Base-by-base conservation (phyloP, 2,329 filamentous ascomycete genomes). In the Colletotrichum truncatum region DNA sequence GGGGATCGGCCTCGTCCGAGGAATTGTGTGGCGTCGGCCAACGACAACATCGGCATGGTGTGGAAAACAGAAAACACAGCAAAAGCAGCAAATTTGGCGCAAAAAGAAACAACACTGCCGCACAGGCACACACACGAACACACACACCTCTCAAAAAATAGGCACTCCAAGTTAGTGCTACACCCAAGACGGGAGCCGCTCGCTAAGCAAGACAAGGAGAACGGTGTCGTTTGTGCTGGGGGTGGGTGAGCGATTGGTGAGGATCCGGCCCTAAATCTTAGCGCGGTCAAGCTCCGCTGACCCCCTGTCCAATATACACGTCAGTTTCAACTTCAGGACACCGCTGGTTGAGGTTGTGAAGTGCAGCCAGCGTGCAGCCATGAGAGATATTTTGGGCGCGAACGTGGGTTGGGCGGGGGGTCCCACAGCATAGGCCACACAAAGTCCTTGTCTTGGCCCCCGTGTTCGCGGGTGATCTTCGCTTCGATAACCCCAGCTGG, bases 261-360 rank as follows among this genome's bases (percentile, higher is more conserved):
- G 41, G 49, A 51, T 45, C 49, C 54, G 23, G 57, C 23, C 34
- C 39, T 36, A n/a, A 36, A 14, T 14, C 11, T 65, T 65, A 62
- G 57, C 62, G 62, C 57, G 43, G 16, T 32, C 41, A 62, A 25
- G 49, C 36, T 39, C 57, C 49, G 43, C 23, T 12, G 16, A 56
- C 43, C 43, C 60, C 62, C 49, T 39, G 51, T 55, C 43, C 49
- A 62, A 55, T 62, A 62, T 56, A 65, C 57, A 65, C 49, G 62
- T 65, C 62, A 65, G 62, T 65, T 65, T 65, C 62, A 65, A 65
- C 62, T 62, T 62, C 62, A 65, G 62, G 62, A 62, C 57, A 65
- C 57, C 57, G 62, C 62, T 56, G 62, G 32, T 53, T 61, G 48
- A 25, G 36, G 32, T 46, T 30, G 45, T 23, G 51, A 62, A 39